A percentile compares a stretch with the other conserved stretches of the same genome.
Conservation (phyloP, 495 filamentous ascomycete species). For the Bryoglossum gracile region DNA sequence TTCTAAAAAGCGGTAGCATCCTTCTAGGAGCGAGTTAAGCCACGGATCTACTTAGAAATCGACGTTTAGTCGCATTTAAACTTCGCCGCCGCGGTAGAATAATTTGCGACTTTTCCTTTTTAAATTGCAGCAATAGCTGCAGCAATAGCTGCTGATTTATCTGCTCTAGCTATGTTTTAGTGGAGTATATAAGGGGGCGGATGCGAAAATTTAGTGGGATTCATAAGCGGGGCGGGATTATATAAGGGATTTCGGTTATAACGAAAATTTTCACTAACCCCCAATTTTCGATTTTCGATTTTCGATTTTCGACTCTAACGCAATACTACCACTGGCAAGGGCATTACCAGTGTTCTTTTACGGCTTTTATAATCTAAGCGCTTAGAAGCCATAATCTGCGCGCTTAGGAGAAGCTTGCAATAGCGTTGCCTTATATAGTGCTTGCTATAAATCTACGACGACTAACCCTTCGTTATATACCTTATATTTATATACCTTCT, state of each 20-base stretch:
- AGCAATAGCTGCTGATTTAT: background rate
- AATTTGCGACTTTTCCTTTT: constrained; percentile 6
- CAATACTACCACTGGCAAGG: too few species aligned
- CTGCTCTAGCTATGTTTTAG: background rate
- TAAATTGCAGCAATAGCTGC: constrained; percentile 5
- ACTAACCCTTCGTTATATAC: too few species aligned
- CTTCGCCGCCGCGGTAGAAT: background rate
- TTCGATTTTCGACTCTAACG: too few species aligned
- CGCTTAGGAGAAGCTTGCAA: too few species aligned
- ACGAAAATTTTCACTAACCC: too few species aligned
- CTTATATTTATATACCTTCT: too few species aligned
- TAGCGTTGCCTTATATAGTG: too few species aligned
- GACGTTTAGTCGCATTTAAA: background rate
- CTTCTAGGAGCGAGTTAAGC: constrained; percentile 6
- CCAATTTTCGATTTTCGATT: too few species aligned
- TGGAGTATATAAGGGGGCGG: background rate
- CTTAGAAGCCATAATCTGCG: too few species aligned
- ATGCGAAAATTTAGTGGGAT: background rate
- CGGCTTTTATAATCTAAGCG: too few species aligned
- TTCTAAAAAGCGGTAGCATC: constrained; percentile 1
- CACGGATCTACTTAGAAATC: background rate
- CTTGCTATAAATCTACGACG: too few species aligned
- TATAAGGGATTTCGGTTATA: background rate
- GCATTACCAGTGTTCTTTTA: too few species aligned
- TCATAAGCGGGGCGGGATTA: background rate